Conservation (phyloP, 352 stramenopile genomes). For the Phytophthora quininea region DNA sequence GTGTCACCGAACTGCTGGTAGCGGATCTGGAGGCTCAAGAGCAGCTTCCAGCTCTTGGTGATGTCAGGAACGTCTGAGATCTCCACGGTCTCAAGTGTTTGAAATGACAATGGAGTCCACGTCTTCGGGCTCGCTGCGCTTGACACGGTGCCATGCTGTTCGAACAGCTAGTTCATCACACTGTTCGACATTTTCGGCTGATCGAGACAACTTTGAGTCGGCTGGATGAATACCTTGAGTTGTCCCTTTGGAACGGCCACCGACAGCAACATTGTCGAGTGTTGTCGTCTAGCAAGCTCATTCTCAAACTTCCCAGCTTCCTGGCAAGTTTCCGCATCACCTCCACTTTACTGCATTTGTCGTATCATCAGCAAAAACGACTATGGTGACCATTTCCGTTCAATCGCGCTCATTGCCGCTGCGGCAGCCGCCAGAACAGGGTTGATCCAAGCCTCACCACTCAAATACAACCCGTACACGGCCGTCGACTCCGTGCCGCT, state of each 20-base stretch:
- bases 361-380: background rate
- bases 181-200: too few species aligned
- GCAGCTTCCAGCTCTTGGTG: too few species aligned
- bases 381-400: slow-evolving; percentile 5
- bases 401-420: slow-evolving; percentile 1
- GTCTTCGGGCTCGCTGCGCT: background rate
- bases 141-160: background rate
- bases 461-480: slow-evolving; percentile 28
- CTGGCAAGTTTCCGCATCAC: slow-evolving; percentile 8
- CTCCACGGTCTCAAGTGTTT: too few species aligned
- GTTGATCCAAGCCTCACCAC: background rate
- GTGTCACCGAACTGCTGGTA: background rate
- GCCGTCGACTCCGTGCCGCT: slow-evolving; percentile 12
- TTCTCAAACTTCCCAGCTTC: slow-evolving; percentile 14
- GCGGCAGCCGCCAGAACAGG: slow-evolving; percentile 3
- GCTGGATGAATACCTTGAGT: too few species aligned
- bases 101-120: too few species aligned
- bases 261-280: background rate
- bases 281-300: background rate
- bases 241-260: background rate
- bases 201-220: too few species aligned
- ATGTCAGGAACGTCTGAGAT: too few species aligned
- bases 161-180: background rate
- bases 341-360: background rate
- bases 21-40: background rate